Percentiles rank a stretch among this genome's conserved stretches.
phyloP scores from a whole-genome alignment of 2,329 filamentous ascomycete species.

The Neoscytalidium dimidiatum region DNA sequence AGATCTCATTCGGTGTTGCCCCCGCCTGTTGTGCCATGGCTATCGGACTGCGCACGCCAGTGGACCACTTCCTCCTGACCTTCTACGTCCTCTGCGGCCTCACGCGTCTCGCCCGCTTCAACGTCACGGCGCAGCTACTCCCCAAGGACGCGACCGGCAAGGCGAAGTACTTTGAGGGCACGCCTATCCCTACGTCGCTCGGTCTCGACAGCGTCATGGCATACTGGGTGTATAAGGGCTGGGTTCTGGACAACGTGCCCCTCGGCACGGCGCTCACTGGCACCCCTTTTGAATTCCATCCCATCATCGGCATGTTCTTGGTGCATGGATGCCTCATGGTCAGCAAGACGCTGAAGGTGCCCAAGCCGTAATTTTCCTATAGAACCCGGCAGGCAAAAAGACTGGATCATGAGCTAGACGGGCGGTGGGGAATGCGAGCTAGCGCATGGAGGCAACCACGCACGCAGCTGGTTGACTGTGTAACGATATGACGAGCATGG shows the following conservation, averaged over 20 bases:
- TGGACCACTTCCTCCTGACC: slow-evolving; percentile 79
- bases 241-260: slow-evolving; percentile 78
- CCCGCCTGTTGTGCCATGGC: slow-evolving; percentile 87
- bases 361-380: slow-evolving; percentile 64
- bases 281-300: slow-evolving; percentile 78
- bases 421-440: not conserved
- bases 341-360: slow-evolving; percentile 91
- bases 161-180: slow-evolving; percentile 94
- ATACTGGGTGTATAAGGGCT: slow-evolving; percentile 81
- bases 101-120: slow-evolving; percentile 92
- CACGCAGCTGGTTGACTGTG: not conserved
- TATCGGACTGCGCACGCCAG: slow-evolving; percentile 78
- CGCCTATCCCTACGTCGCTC: slow-evolving; percentile 89
- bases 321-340: slow-evolving; percentile 93
- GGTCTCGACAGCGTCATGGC: slow-evolving; percentile 82
- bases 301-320: slow-evolving; percentile 76
- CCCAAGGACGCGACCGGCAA: slow-evolving; percentile 93
- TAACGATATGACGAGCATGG: slow-evolving; percentile 19
- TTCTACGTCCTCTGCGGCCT: slow-evolving; percentile 96
- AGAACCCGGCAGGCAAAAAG: not conserved
- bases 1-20: slow-evolving; percentile 95
- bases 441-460: not conserved
- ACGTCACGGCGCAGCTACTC: slow-evolving; percentile 85
- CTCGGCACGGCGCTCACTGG: slow-evolving; percentile 69
- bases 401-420: slow-evolving; percentile 6